Conservation (phyloP, 345 rosid species). For the Salix brachista region DNA sequence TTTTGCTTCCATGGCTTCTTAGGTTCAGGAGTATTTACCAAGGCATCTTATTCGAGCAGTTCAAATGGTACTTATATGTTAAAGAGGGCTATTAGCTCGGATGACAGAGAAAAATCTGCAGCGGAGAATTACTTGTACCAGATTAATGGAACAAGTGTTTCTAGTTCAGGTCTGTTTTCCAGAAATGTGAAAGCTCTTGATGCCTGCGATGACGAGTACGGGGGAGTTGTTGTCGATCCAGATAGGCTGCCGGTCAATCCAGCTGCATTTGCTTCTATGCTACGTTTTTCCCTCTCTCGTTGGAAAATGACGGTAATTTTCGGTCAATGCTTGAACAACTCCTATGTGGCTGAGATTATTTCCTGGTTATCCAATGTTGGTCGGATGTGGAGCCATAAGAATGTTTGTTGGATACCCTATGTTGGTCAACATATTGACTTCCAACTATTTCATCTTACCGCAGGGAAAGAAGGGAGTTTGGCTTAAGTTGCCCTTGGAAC, state of each 20-base stretch:
- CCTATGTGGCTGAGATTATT: not conserved
- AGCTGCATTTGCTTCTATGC: conserved; percentile 43
- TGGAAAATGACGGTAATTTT: conserved; percentile 64
- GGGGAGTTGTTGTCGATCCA: conserved; percentile 75
- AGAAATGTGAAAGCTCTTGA: conserved; percentile 44
- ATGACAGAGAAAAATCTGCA: conserved; percentile 29
- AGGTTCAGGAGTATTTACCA: conserved; percentile 27
- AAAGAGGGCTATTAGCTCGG: conserved; percentile 32
- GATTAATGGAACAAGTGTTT: conserved; percentile 36
- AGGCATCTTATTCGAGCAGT: conserved; percentile 38
- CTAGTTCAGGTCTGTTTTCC: conserved; percentile 29
- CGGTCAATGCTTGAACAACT: not conserved
- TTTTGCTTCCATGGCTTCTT: not conserved
- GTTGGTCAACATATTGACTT: not conserved
- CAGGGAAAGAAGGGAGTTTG: conserved; percentile 88
- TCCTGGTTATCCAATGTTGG: not conserved
- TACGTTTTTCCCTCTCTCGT: conserved; percentile 50
- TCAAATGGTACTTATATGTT: conserved; percentile 29
- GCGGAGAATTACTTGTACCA: conserved; percentile 31
- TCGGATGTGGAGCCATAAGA: not conserved
- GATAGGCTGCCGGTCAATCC: conserved; percentile 50
- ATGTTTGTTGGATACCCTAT: not conserved
- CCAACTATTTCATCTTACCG: conserved; percentile 9
- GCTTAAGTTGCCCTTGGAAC: conserved; percentile 69
- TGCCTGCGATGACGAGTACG: conserved; percentile 70